Evolutionary conservation across 306 rosid species (phyloP).

Genomic region (Ceratonia siliqua): DNA sequence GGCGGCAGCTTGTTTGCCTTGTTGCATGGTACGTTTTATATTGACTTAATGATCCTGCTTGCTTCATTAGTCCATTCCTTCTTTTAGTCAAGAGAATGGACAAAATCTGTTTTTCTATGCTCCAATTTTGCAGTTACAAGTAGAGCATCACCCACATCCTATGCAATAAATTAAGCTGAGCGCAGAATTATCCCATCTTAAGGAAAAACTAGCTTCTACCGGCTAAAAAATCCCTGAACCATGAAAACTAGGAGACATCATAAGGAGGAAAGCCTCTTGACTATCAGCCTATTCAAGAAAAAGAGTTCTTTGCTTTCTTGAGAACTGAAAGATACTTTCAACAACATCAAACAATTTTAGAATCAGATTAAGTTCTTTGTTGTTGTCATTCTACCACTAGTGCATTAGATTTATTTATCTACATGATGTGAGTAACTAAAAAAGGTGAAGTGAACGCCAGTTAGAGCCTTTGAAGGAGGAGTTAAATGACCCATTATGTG

Average conservation of each 20-base stretch:
- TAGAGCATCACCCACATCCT: background rate
- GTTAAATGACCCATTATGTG: background rate
- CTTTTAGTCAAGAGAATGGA: background rate
- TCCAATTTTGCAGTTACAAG: background rate
- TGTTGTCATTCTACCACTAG: background rate
- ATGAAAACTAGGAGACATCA: background rate
- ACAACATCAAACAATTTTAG: background rate
- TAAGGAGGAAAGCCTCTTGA: background rate
- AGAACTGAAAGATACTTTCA: background rate
- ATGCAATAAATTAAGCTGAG: background rate
- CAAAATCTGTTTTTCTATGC: background rate
- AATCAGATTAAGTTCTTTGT: background rate
- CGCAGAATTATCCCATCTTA: background rate
- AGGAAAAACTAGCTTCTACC: background rate
- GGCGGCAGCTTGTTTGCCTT: constrained; percentile 71
- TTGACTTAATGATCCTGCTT: background rate
- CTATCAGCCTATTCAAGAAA: background rate
- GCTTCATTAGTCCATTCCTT: background rate
- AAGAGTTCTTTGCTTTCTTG: background rate
- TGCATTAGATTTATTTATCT: background rate
- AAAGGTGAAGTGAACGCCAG: background rate
- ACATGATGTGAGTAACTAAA: background rate
- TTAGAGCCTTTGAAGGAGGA: background rate
- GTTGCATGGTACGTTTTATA: constrained; percentile 64
- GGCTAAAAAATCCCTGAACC: background rate